Evolutionary conservation across 352 stramenopile genomes (phyloP).

Genomic region (Peronosclerospora sorghi): DNA sequence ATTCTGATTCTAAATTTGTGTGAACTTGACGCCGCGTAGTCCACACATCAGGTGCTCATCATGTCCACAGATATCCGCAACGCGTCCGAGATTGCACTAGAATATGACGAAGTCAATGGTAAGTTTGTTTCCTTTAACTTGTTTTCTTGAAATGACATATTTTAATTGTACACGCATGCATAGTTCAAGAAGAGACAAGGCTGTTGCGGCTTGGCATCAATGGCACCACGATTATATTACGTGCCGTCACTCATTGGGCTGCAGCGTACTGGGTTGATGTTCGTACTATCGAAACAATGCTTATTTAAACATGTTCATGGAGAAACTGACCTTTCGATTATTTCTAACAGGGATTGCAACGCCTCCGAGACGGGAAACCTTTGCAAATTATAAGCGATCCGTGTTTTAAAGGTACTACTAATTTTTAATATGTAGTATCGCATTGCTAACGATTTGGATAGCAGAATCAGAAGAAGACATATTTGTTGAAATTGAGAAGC

Average conservation of each 20-base stretch:
- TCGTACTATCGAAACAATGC: background rate
- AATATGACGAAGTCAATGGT: slow-evolving; percentile 19
- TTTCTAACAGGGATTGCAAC: slow-evolving; percentile 30
- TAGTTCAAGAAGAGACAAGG: slow-evolving; percentile 24
- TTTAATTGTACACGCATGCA: background rate
- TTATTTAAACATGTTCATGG: background rate
- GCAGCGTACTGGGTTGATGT: slow-evolving; percentile 65
- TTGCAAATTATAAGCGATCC: slow-evolving; percentile 36
- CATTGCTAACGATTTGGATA: background rate
- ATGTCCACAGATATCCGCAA: slow-evolving; percentile 63
- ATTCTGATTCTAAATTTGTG: background rate
- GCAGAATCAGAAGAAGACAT: slow-evolving; percentile 68
- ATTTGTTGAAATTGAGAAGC: slow-evolving; percentile 59
- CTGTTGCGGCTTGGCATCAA: slow-evolving; percentile 56
- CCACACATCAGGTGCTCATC: slow-evolving; percentile 56
- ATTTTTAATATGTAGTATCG: background rate
- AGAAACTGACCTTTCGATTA: background rate
- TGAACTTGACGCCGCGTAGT: slow-evolving; percentile 12
- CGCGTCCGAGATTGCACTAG: slow-evolving; percentile 42
- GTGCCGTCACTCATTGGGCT: slow-evolving; percentile 51
- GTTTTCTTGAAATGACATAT: background rate
- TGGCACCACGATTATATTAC: slow-evolving; percentile 48
- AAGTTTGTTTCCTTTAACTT: background rate
- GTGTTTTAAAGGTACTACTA: slow-evolving; percentile 26
- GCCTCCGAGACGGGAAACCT: slow-evolving; percentile 33